Conservation (phyloP, 164 flowering plant genomes). For the Protea cynaroides region DNA sequence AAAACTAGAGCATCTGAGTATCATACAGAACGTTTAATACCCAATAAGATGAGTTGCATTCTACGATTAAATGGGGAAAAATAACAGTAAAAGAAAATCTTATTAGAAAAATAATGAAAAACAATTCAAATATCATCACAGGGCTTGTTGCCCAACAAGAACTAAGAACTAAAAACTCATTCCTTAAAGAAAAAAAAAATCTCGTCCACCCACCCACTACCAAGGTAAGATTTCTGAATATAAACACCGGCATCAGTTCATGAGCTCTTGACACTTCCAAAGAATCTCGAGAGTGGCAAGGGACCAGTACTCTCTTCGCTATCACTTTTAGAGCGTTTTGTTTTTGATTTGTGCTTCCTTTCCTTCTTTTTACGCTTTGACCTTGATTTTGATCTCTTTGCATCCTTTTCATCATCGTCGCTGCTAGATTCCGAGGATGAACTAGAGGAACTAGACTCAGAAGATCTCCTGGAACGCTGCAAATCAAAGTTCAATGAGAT, state of each 20-base stretch:
- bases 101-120: too few relatives aligned
- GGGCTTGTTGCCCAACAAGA: too few relatives aligned
- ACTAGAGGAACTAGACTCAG: slow-evolving; percentile 62
- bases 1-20: too few relatives aligned
- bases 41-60: too few relatives aligned
- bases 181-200: not conserved
- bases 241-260: not conserved
- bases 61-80: too few relatives aligned
- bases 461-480: slow-evolving; percentile 69
- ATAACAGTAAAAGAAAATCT: too few relatives aligned
- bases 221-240: not conserved
- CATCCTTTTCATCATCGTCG: slow-evolving; percentile 70
- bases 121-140: too few relatives aligned
- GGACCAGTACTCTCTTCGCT: slow-evolving; percentile 65
- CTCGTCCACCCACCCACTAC: not conserved
- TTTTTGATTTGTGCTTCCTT: slow-evolving; percentile 61
- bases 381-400: slow-evolving; percentile 68
- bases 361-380: slow-evolving; percentile 67
- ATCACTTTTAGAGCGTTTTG: slow-evolving; percentile 42
- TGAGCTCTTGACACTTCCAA: slow-evolving; percentile 65
- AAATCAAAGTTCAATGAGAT: slow-evolving; percentile 8
- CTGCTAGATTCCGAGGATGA: slow-evolving; percentile 76
- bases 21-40: too few relatives aligned
- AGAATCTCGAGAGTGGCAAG: slow-evolving; percentile 91
- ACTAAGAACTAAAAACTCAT: not conserved